Evolutionary conservation across 345 rosid genomes (phyloP).

Genomic region (Salix caprea): DNA sequence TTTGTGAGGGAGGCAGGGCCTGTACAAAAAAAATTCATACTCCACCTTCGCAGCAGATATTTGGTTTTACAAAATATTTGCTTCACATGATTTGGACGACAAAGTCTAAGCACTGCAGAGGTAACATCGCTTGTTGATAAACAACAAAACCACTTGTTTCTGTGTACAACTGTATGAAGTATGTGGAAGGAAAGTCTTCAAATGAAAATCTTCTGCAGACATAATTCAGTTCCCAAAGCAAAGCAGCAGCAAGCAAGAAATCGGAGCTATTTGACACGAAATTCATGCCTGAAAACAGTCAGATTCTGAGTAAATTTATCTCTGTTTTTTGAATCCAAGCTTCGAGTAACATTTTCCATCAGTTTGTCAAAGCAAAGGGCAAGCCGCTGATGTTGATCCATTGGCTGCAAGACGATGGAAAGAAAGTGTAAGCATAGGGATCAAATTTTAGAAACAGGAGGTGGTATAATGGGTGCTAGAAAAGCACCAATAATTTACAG

Average conservation of each 20-base stretch:
- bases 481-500: background rate
- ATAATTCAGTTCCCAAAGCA: constrained; percentile 7
- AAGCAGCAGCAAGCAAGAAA: background rate
- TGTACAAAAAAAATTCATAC: constrained; percentile 17
- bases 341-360: constrained; percentile 82
- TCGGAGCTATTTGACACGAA: constrained; percentile 61
- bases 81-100: constrained; percentile 7
- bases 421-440: constrained; percentile 1
- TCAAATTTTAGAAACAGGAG: background rate
- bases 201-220: constrained; percentile 15
- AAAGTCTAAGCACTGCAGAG: constrained; percentile 10
- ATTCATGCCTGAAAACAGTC: constrained; percentile 80
- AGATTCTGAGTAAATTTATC: constrained; percentile 95
- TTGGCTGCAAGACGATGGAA: constrained; percentile 52
- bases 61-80: constrained; percentile 2
- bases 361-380: constrained; percentile 80
- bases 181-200: constrained; percentile 2
- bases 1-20: background rate
- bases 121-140: constrained; percentile 9
- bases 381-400: constrained; percentile 86
- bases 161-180: background rate
- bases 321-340: constrained; percentile 88
- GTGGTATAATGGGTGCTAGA: background rate
- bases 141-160: background rate
- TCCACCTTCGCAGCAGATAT: constrained; percentile 9